Conservation (phyloP, 441 rosid species). For the Gossypium davidsonii region DNA sequence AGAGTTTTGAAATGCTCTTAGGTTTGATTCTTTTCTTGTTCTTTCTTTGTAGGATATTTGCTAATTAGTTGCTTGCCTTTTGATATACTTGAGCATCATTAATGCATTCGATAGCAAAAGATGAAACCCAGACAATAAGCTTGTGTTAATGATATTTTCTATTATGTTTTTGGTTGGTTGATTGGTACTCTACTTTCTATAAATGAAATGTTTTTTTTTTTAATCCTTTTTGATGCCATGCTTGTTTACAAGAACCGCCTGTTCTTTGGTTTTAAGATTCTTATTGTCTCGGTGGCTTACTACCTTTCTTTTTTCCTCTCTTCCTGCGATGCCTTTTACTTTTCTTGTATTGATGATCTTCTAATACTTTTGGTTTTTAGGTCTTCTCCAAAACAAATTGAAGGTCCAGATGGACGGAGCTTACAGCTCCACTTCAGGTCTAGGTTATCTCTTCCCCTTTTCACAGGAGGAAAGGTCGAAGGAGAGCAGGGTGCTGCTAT, state of each 20-base stretch:
- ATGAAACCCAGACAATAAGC: not conserved
- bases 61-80: not conserved
- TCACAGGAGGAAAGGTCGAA: conserved; percentile 98
- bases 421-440: conserved; percentile 74
- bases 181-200: not conserved
- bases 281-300: not conserved
- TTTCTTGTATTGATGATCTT: not conserved
- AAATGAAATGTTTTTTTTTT: not conserved
- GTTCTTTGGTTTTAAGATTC: not conserved
- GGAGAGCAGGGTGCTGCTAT: conserved; percentile 98
- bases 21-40: not conserved
- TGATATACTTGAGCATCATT: not conserved
- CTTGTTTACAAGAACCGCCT: not conserved
- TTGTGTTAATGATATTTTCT: not conserved
- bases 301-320: not conserved
- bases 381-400: conserved; percentile 85
- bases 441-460: conserved; percentile 90
- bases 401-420: conserved; percentile 82
- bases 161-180: not conserved
- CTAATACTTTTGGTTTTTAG: conserved; percentile 30
- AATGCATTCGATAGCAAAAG: not conserved
- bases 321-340: not conserved
- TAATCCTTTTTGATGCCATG: not conserved
- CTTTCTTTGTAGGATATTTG: not conserved
- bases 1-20: not conserved